Evolutionary conservation across 306 rosid genomes (phyloP), one percentile per base, ranked within the genome.

Genomic region (Parietaria judaica): DNA sequence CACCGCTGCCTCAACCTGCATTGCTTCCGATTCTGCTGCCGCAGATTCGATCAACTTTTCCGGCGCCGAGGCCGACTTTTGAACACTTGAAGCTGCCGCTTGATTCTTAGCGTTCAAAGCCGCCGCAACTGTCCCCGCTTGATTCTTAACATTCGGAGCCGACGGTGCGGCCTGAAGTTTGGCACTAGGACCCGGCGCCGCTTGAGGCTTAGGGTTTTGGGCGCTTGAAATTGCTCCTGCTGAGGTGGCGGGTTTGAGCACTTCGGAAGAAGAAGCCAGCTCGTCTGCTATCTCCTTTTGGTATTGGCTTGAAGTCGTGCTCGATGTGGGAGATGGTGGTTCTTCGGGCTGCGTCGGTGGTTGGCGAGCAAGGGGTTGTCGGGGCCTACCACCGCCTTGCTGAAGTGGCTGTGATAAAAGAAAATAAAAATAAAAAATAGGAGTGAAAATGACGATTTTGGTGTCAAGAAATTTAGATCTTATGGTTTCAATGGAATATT

Each of bases 351-450:
- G 52, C 6, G 52, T 1, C 44, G 51, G 77, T 39, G 46, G 54
- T 48, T 69, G 82, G 39, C 70, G 60, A 44, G 72, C 7, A 48
- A 64, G 51, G 41, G 72, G 52, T 56, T 54, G 71, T 23, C 70
- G 74, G 63, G 47, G 23, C 64, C 81, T 87, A 31, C 34, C 79
- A 17, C 77, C 79, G 14, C 77, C 70, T 14, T 58, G 77, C 56
- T 59, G 78, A 58, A 56, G 82, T 56, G 70, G 75, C 96, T 83
- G 85, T 51, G 56, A 58, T 64, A 68, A 71, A 10, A 23, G 31
- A 23, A 23, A 23, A 23, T 23, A 23, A 23, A 23, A n/a, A n/a
- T n/a, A n/a, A 23, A 23, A 23, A 23, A 23, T 23, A 1, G 31
- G 31, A 23, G 31, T 23, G 31, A 23, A 23, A 23, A 23, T 23